A percentile compares a stretch with the other conserved stretches of the same genome.
Evolutionary conservation across 1,139 yeast genomes (phyloP).

Genomic region (Diutina rugosa): DNA sequence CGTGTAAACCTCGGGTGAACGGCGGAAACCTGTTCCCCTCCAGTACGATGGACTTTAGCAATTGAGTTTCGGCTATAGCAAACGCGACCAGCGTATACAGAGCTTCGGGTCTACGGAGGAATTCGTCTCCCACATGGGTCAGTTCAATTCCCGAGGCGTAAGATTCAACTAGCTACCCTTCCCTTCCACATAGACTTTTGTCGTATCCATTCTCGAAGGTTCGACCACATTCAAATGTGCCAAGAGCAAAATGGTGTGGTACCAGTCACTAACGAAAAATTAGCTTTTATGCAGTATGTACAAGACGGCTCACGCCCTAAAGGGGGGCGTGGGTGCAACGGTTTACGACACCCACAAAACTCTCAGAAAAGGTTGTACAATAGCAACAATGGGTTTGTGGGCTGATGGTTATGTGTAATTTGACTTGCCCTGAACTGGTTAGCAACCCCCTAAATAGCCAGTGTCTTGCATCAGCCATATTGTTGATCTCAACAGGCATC

Average conservation of each 20-base stretch:
- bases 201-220: background rate
- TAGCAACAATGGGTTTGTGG: too few species aligned
- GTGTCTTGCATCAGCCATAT: background rate
- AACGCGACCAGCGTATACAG: background rate
- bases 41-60: background rate
- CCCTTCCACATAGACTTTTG: too few species aligned
- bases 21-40: background rate
- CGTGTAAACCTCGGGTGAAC: background rate
- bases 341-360: too few species aligned
- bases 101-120: background rate
- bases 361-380: too few species aligned
- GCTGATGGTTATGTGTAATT: too few species aligned
- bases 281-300: too few species aligned
- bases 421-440: too few species aligned
- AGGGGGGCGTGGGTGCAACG: too few species aligned
- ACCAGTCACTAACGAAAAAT: background rate
- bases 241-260: background rate
- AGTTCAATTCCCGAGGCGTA: too few species aligned
- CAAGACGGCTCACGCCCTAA: too few species aligned
- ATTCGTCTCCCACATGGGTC: background rate
- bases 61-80: background rate
- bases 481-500: background rate
- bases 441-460: background rate
- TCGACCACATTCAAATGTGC: background rate
- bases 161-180: too few species aligned